Evolutionary conservation across 768 basidiomycete genomes (phyloP), one percentile per base, ranked within the genome.

Genomic region (Termitomyces sp.): DNA sequence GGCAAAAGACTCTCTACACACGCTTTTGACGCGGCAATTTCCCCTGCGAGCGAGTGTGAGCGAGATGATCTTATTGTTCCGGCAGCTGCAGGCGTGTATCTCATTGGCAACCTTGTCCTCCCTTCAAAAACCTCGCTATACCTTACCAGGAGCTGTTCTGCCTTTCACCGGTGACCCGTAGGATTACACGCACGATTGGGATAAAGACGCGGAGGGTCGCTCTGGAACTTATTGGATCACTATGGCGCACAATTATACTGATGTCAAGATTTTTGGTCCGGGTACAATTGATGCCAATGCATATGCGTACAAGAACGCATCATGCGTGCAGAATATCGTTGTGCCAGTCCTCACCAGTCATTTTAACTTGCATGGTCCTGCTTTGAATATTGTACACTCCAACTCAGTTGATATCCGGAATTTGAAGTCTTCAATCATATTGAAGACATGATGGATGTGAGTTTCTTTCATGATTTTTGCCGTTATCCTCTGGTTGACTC

Each of bases 111-210:
- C 47, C 57, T 65, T 32, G 56, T 67, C 40, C 58, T 67, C 38
- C 64, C 66, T 2, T 67, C 64, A 20, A 63, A 59, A 16, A 62
- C 62, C 16, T 55, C 62, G 2, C 57, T 67, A 32, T 62, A 67
- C 43, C 60, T 67, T 28, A 5, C 61, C 64, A n/a, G 64, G 64
- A 30, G 52, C 62, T n/a, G 58, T 65, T 32, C 28, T 67, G 41
- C 50, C 58, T 16, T 61, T 54, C 41, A 64, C 65, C 3, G 64
- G 62, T 26, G 50, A 61, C 12, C 55, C 50, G 0, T 33, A 57
- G 44, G 59, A 61, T 48, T 64, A 62, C 50, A 63, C 50, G 10
- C 41, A 41, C 26, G 57, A 65, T 30, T 65, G 64, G 66, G 38
- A 18, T 32, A 56, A 60, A 36, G 61, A 57, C 30, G 43, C 41